These are phyloP conservation scores for Synchytrium microbalum DNA, from an alignment of 371 early-diverging fungal species.

Conservation along the genomic window DNA sequence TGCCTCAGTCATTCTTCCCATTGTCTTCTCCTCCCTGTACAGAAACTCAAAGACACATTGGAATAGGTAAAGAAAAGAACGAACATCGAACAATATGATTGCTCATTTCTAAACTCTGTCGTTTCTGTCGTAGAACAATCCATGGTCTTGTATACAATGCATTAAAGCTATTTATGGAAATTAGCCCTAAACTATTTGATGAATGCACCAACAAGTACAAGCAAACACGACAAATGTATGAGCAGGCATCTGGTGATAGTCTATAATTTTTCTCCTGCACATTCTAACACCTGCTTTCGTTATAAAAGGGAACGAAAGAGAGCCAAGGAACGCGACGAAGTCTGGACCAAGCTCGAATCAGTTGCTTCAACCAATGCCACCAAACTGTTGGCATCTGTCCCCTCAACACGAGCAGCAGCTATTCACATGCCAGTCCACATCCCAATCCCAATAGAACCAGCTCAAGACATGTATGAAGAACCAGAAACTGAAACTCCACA, in stretches of 20 bases:
- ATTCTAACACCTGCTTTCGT: neutral
- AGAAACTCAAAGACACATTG: conserved; percentile 89
- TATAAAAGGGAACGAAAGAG: conserved; percentile 66
- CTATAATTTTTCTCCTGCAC: neutral
- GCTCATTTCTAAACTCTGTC: neutral
- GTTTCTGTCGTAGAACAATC: conserved; percentile 56
- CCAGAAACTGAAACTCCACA: conserved; percentile 17
- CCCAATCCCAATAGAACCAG: conserved; percentile 11
- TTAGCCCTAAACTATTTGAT: conserved; percentile 85
- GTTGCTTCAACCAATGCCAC: conserved; percentile 29
- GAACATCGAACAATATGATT: neutral
- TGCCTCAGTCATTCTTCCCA: conserved; percentile 77
- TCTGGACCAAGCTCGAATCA: conserved; percentile 68
- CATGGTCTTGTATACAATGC: conserved; percentile 91
- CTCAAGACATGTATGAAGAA: conserved; percentile 19
- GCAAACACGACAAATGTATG: conserved; percentile 71
- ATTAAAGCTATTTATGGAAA: conserved; percentile 83
- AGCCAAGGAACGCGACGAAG: conserved; percentile 76
- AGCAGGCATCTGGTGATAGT: neutral
- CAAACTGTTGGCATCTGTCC: conserved; percentile 17
- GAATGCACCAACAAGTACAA: conserved; percentile 76
- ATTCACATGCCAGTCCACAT: conserved; percentile 14
- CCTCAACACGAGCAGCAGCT: conserved; percentile 14
- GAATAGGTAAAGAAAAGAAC: conserved; percentile 82
- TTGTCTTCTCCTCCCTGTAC: conserved; percentile 85